A percentile compares a stretch with the other conserved stretches of the same genome.
phyloP scores from a whole-genome alignment of 805 yeast genomes.

The Maudiozyma saulgeensis region DNA sequence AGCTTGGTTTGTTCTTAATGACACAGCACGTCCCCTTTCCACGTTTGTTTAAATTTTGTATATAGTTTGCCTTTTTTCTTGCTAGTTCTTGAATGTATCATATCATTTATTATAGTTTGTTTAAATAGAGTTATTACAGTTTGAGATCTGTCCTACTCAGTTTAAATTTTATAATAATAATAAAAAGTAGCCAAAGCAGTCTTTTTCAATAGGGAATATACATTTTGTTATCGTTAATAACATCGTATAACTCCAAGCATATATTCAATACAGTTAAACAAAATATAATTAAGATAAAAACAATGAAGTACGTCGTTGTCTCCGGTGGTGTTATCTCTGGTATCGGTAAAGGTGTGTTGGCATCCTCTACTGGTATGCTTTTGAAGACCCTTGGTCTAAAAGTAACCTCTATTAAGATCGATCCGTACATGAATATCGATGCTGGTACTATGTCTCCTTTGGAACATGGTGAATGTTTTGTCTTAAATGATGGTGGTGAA shows the following conservation, averaged over 20 bases:
- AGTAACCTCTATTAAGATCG: conserved; percentile 95
- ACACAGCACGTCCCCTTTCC: not conserved
- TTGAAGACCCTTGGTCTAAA: conserved; percentile 89
- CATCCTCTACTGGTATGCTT: conserved; percentile 92
- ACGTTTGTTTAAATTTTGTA: not conserved
- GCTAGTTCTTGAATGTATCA: not conserved
- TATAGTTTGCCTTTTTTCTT: not conserved
- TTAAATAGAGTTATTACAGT: not conserved
- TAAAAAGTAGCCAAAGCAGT: too few relatives aligned
- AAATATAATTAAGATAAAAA: not conserved
- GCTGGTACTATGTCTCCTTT: conserved; percentile 99
- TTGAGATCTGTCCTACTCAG: too few relatives aligned
- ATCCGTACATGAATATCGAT: conserved; percentile 98
- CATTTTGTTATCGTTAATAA: too few relatives aligned
- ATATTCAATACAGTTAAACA: not conserved
- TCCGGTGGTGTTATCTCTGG: conserved; percentile 99
- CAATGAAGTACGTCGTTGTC: conserved; percentile 94
- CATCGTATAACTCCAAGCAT: too few relatives aligned
- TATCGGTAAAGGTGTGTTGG: conserved; percentile 97
- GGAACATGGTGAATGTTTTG: conserved; percentile 98
- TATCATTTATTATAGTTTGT: too few relatives aligned
- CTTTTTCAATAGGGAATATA: too few relatives aligned
- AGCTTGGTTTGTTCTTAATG: not conserved
- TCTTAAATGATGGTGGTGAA: conserved; percentile 97
- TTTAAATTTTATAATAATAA: not conserved